Evolutionary conservation across 2,329 filamentous ascomycete species (phyloP).

Genomic region (Aspergillus nomiae): DNA sequence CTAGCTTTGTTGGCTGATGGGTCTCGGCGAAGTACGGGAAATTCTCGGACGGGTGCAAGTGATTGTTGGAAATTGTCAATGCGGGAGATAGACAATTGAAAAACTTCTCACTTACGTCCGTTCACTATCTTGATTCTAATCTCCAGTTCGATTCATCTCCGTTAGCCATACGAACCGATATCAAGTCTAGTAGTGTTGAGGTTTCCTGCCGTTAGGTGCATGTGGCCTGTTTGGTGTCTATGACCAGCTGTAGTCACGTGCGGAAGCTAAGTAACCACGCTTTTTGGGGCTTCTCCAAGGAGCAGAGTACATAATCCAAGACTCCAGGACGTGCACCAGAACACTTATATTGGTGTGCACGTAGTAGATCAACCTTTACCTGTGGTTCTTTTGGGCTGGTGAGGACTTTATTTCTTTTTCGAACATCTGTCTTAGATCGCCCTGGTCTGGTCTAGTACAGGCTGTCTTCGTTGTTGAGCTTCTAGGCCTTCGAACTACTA

Average conservation of each 20-base stretch:
- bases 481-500: conserved; percentile 1
- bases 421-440: not conserved
- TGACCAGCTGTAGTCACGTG: conserved; percentile 23
- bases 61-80: not conserved
- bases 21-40: not conserved
- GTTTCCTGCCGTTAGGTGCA: not conserved
- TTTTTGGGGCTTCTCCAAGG: conserved; percentile 19
- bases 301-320: conserved; percentile 19
- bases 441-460: not conserved
- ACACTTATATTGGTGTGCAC: conserved; percentile 17
- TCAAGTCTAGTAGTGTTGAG: not conserved
- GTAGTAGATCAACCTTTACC: conserved; percentile 3
- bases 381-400: not conserved
- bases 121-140: not conserved
- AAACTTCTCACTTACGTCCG: not conserved
- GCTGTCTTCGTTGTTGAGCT: conserved; percentile 1
- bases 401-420: not conserved
- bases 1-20: not conserved
- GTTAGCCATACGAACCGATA: not conserved
- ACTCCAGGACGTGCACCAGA: conserved; percentile 17
- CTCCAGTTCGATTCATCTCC: not conserved
- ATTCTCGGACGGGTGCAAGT: not conserved
- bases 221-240: conserved; percentile 2
- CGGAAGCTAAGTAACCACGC: conserved; percentile 21
- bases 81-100: not conserved